Conservation (phyloP, 108 stramenopile species). For the Pseudonitzschia pungens region DNA sequence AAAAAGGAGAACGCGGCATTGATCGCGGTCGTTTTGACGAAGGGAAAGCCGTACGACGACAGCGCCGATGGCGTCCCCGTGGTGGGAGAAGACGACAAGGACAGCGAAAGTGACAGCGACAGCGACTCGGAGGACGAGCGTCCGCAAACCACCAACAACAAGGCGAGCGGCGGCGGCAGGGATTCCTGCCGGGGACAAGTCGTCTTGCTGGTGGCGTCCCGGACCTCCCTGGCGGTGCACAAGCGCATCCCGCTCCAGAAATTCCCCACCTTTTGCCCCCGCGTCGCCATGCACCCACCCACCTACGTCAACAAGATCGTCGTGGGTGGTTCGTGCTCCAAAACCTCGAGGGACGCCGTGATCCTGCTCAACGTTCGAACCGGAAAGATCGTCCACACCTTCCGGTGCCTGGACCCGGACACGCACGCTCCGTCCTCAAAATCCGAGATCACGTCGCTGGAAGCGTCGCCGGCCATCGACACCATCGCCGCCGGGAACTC, state of each 20-base stretch:
- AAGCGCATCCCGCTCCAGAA: conserved; percentile 55
- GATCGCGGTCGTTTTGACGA: conserved; percentile 58
- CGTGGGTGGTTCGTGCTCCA: conserved; percentile 49
- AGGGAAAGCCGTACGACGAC: conserved; percentile 26
- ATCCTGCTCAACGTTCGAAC: conserved; percentile 75
- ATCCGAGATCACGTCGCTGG: conserved; percentile 53
- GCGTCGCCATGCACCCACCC: conserved; percentile 71
- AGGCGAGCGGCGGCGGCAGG: conserved; percentile 12
- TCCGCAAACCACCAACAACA: background rate
- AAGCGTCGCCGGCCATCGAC: conserved; percentile 84
- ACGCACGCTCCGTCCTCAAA: background rate
- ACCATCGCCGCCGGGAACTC: conserved; percentile 80
- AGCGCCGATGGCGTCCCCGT: conserved; percentile 39
- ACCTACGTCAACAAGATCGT: conserved; percentile 90
- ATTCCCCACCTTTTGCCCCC: conserved; percentile 53
- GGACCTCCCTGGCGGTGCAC: conserved; percentile 52
- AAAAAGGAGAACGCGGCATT: conserved; percentile 74
- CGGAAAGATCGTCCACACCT: conserved; percentile 73
- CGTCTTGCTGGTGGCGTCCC: conserved; percentile 60
- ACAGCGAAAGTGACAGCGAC: conserved; percentile 32
- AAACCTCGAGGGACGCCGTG: conserved; percentile 47
- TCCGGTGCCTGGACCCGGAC: conserved; percentile 51
- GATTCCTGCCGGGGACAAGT: conserved; percentile 50
- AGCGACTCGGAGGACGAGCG: conserved; percentile 27
- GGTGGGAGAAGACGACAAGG: conserved; percentile 46